Evolutionary conservation across 208 protist species (phyloP).

Genomic region (Acanthamoeba healyi): DNA sequence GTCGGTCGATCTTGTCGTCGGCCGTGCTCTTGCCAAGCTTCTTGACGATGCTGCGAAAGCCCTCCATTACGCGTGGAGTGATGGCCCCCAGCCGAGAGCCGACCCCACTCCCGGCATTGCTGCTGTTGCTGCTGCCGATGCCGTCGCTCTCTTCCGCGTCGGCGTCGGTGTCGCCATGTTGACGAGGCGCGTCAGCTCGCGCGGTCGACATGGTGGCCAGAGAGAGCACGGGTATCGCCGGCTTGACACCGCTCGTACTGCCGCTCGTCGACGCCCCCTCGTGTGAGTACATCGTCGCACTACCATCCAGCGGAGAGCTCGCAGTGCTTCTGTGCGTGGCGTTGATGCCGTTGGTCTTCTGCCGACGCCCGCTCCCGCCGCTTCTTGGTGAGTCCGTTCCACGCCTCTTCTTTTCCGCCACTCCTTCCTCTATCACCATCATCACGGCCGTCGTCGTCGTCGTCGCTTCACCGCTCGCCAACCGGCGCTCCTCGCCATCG

Average conservation of each 20-base stretch:
- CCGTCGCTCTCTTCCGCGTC: background rate
- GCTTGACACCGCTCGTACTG: background rate
- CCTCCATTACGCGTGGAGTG: constrained; percentile 32
- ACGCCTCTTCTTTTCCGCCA: background rate
- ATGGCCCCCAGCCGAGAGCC: background rate
- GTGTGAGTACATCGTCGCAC: background rate
- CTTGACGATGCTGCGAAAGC: constrained; percentile 64
- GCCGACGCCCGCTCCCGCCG: background rate
- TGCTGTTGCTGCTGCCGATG: background rate
- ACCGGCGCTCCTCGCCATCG: no score
- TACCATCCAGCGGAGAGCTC: background rate
- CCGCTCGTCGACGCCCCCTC: background rate
- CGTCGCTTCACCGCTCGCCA: background rate
- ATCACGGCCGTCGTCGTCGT: background rate
- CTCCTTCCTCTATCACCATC: background rate
- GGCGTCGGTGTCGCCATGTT: background rate
- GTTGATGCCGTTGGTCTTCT: background rate
- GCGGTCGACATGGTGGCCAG: background rate
- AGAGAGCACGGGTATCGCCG: background rate
- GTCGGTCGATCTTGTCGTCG: background rate
- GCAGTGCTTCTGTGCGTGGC: background rate
- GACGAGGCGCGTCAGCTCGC: background rate
- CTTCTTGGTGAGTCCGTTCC: background rate
- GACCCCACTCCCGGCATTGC: background rate
- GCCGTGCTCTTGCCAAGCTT: constrained; percentile 10